phyloP scores from a whole-genome alignment of 805 yeast species.

The Cyberlindnera suaveolens region DNA sequence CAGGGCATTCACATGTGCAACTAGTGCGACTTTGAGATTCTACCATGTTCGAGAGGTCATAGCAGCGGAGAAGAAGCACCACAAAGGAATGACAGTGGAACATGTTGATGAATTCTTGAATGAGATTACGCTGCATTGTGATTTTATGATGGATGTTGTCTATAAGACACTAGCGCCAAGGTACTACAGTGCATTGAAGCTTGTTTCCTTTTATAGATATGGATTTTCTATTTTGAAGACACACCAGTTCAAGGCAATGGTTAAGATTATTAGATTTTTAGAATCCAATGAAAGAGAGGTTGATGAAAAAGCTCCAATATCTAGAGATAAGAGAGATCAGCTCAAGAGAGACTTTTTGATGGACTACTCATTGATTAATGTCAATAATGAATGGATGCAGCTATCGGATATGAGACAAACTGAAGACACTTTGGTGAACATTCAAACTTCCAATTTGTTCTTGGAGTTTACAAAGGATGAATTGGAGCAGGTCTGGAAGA shows the following conservation, averaged over 20 bases:
- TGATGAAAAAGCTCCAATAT: slow-evolving; percentile 2
- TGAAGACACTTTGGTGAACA: slow-evolving; percentile 8
- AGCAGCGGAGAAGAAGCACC: no score
- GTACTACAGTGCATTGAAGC: slow-evolving; percentile 12
- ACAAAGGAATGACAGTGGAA: not conserved
- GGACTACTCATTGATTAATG: slow-evolving; percentile 8
- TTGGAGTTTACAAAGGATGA: slow-evolving; percentile 6
- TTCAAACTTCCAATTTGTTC: slow-evolving; percentile 11
- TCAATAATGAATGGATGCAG: slow-evolving; percentile 15
- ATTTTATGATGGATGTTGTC: slow-evolving; percentile 3
- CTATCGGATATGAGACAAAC: slow-evolving; percentile 1
- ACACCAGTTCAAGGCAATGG: slow-evolving; percentile 13
- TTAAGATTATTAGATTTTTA: slow-evolving; percentile 13
- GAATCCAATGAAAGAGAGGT: slow-evolving; percentile 10
- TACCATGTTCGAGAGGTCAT: slow-evolving; percentile 15
- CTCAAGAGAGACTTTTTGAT: slow-evolving; percentile 8
- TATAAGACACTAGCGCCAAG: slow-evolving; percentile 10
- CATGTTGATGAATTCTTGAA: slow-evolving; percentile 5
- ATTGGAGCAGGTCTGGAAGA: not conserved
- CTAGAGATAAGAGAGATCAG: slow-evolving; percentile 5
- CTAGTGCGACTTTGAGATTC: slow-evolving; percentile 6
- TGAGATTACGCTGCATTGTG: not conserved
- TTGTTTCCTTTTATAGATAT: slow-evolving; percentile 6
- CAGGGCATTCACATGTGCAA: slow-evolving; percentile 1
- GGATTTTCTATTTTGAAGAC: slow-evolving; percentile 4